phyloP scores from a whole-genome alignment of 495 filamentous ascomycete species.

The Penicillium soppii region DNA sequence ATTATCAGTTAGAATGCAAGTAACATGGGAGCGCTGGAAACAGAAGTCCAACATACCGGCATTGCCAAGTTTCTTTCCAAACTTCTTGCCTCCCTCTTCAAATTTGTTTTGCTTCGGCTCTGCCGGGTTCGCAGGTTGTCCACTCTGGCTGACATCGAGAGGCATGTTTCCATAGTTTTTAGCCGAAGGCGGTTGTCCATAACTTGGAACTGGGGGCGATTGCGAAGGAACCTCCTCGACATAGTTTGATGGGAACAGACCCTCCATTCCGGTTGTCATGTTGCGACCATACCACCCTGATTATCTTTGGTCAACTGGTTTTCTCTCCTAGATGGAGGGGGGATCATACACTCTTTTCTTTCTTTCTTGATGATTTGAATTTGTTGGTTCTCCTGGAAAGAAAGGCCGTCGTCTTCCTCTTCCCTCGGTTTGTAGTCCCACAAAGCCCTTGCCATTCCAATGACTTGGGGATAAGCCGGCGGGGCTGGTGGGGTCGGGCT shows the following conservation, averaged over 20 bases:
- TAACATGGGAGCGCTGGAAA: conserved; percentile 1
- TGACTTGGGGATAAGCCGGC: conserved; percentile 52
- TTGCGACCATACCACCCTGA: conserved; percentile 80
- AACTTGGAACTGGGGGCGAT: too few species aligned
- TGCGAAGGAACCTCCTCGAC: conserved; percentile 50
- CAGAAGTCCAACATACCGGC: conserved; percentile 44
- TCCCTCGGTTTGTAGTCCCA: conserved; percentile 81
- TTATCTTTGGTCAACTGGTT: conserved; percentile 20
- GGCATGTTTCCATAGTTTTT: conserved; percentile 55
- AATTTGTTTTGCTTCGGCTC: conserved; percentile 46
- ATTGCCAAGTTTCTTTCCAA: conserved; percentile 57
- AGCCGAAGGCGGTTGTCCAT: too few species aligned
- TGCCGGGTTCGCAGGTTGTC: conserved; percentile 24
- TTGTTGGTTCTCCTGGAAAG: conserved; percentile 70
- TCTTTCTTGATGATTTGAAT: conserved; percentile 83
- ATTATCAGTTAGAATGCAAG: conserved; percentile 11
- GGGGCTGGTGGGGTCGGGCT: conserved; percentile 47
- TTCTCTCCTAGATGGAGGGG: background rate
- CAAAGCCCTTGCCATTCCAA: conserved; percentile 72
- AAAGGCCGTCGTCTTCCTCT: conserved; percentile 75
- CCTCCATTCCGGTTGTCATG: conserved; percentile 73
- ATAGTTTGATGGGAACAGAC: conserved; percentile 88
- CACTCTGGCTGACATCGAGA: conserved; percentile 49
- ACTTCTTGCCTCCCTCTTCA: conserved; percentile 55
- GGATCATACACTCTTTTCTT: conserved; percentile 80